Evolutionary conservation across 2,329 filamentous ascomycete species (phyloP).

Genomic region (Fusarium sp.): DNA sequence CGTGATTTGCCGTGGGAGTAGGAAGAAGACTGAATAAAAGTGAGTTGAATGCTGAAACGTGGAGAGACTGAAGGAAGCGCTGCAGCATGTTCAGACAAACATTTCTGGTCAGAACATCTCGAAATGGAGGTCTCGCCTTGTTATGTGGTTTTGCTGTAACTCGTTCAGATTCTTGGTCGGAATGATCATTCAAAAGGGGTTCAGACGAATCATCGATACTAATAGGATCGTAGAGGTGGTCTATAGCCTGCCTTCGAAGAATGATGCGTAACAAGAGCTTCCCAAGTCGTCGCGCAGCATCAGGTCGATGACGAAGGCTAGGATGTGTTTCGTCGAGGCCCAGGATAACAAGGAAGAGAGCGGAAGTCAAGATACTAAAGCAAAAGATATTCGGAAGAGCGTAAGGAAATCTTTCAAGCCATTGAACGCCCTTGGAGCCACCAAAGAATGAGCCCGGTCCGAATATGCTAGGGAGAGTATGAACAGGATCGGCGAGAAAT

Average conservation of each 20-base stretch:
- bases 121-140: constrained; percentile 64
- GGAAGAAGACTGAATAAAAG: constrained; percentile 84
- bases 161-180: neutral
- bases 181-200: too few species aligned
- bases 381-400: constrained; percentile 68
- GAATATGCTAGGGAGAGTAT: constrained; percentile 68
- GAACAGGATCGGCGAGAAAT: constrained; percentile 73
- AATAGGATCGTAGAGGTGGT: neutral
- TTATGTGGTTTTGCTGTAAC: constrained; percentile 51
- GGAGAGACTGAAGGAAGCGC: constrained; percentile 78
- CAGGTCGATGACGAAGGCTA: neutral
- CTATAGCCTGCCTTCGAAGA: neutral
- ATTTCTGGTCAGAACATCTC: constrained; percentile 68
- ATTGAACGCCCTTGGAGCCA: neutral
- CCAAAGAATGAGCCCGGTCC: constrained; percentile 61
- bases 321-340: constrained; percentile 65
- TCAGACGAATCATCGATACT: neutral
- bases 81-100: constrained; percentile 68
- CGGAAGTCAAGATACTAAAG: constrained; percentile 60
- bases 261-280: neutral
- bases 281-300: neutral
- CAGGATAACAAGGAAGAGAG: constrained; percentile 62
- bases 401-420: constrained; percentile 61
- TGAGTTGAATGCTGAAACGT: constrained; percentile 81
- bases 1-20: constrained; percentile 70